These are phyloP conservation scores for Lecanicillium sp. DNA, from an alignment of 2,329 filamentous ascomycete genomes.

Conservation along the genomic window DNA sequence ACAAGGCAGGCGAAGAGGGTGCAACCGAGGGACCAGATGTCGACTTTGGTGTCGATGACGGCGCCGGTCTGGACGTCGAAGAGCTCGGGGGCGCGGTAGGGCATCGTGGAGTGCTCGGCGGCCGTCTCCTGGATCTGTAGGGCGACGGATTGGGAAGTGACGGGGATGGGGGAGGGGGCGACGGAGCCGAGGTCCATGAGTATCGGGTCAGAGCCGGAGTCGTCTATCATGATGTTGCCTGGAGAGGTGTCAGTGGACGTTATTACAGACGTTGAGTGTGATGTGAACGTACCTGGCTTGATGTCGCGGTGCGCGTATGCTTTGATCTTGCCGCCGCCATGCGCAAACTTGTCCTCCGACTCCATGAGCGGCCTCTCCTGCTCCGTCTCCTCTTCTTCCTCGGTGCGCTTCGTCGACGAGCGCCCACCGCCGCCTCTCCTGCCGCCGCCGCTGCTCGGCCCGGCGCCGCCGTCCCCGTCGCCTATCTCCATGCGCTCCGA, in stretches of 20 bases:
- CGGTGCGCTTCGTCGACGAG: constrained; percentile 33
- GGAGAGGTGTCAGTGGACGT: not conserved
- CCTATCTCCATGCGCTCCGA: constrained; percentile 50
- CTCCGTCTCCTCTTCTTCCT: constrained; percentile 64
- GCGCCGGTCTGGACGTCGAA: constrained; percentile 96
- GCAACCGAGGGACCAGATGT: constrained; percentile 96
- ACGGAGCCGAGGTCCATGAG: constrained; percentile 97
- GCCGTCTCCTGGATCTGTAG: constrained; percentile 90
- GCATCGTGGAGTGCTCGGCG: constrained; percentile 96
- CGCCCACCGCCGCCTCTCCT: not conserved
- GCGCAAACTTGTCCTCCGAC: constrained; percentile 60
- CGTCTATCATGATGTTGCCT: constrained; percentile 97
- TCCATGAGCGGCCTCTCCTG: constrained; percentile 83
- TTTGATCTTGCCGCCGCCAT: constrained; percentile 59
- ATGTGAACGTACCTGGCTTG: constrained; percentile 67
- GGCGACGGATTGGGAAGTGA: constrained; percentile 84
- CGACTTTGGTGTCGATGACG: constrained; percentile 90
- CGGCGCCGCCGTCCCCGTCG: constrained; percentile 33
- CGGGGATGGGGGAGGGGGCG: constrained; percentile 76
- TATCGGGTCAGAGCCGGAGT: constrained; percentile 80
- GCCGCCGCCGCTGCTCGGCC: constrained; percentile 27
- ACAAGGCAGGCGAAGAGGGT: constrained; percentile 97
- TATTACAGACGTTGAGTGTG: not conserved
- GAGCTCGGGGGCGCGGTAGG: constrained; percentile 92
- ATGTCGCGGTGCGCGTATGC: constrained; percentile 95